These are phyloP conservation scores for Glomus cerebriforme DNA, from an alignment of 192 early-diverging fungal species.

Conservation along the genomic window DNA sequence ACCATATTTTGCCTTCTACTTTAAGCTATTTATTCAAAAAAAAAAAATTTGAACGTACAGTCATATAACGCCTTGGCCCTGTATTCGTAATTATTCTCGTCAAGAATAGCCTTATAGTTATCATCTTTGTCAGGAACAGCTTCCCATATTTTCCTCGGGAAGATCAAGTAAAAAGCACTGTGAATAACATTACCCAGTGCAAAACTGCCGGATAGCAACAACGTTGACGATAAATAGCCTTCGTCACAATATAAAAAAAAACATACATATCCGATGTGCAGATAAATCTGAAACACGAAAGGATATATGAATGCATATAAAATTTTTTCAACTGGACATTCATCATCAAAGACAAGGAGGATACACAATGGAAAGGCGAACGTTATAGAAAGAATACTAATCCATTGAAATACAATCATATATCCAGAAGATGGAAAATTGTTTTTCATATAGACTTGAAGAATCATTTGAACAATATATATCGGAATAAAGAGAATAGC, in stretches of 20 bases:
- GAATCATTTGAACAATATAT: constrained; percentile 5
- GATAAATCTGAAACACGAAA: constrained; percentile 13
- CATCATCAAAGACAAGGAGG: too few species aligned
- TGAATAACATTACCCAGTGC: constrained; percentile 1
- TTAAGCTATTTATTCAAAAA: too few species aligned
- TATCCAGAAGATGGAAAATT: constrained; percentile 7
- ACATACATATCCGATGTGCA: constrained; percentile 15
- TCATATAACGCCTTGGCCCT: too few species aligned
- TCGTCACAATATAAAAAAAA: constrained; percentile 21
- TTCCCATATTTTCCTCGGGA: not conserved
- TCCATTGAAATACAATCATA: constrained; percentile 3
- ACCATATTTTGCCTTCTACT: too few species aligned
- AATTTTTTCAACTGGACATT: not conserved
- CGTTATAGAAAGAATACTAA: not conserved
- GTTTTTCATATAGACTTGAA: not conserved
- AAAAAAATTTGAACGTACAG: too few species aligned
- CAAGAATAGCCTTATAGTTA: too few species aligned
- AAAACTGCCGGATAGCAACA: not conserved
- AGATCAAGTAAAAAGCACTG: constrained; percentile 8
- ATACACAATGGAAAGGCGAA: not conserved
- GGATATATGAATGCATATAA: constrained; percentile 1
- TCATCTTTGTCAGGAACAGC: too few species aligned
- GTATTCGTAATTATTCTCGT: too few species aligned
- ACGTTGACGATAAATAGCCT: not conserved
- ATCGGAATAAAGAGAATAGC: not conserved